Evolutionary conservation across 2,329 filamentous ascomycete species (phyloP), one percentile per base, ranked within the genome.

Genomic region (Aphanoascus verrucosus): DNA sequence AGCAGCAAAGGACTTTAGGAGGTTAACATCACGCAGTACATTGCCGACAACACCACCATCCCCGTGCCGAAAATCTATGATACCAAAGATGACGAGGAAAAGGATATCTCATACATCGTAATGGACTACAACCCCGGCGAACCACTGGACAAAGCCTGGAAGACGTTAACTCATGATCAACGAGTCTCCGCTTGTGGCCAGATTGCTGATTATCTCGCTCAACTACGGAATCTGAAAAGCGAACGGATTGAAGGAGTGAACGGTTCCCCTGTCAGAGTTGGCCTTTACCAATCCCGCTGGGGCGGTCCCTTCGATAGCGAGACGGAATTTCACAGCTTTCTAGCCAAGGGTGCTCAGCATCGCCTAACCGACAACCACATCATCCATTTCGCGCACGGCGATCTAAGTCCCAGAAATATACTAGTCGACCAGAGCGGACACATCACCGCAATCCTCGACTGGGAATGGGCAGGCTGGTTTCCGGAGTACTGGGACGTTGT

Each of bases 391-490:
- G 49, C 58, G 2, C 58, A 61, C 47, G 55, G 49, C n/a, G 59
- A 61, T 49, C 41, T 61, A 1, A 47, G 49, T 8, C 45, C 56
- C 5, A 45, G 53, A 12, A 61, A 60, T 47, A 40, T 61, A 6
- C 28, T 61, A 20, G 59, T 58, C 34, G 54, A 55, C 43, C 38
- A 58, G 15, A 32, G 43, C 14, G 52, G 58, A 34, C 53, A 53
- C 32, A 57, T 61, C 15, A 60, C 56, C 1, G 60, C 55, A 3
- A 49, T 61, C 23, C 45, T 60, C 23, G 59, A 60, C 46, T 61
- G 58, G 58, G 60, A 60, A 40, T 56, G 54, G 46, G 58, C 58
- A 5, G 60, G 58, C 9, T 58, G 58, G 58, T 59, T 56, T 19
- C 51, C 58, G 3, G 43, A 51, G 20, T 56, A 56, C 28, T 56